Evolutionary conservation across 805 yeast species (phyloP), one percentile per base, ranked within the genome.

Genomic region (Peterozyma toletana): DNA sequence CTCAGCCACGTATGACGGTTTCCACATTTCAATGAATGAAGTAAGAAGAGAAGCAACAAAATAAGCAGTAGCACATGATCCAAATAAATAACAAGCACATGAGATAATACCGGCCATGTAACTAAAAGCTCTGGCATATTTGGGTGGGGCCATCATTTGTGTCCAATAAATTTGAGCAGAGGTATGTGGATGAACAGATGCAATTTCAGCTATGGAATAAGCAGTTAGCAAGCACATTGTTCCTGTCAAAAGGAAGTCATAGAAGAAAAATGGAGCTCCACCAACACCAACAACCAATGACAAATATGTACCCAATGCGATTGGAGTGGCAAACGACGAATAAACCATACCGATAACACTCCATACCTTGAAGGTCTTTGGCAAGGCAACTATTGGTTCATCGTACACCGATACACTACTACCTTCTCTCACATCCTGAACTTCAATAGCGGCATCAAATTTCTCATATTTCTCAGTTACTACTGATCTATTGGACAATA

Each of bases 111-210:
- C 27, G 4, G 27, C 4, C 4, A 21, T 21, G 7, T 21, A 21
- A 21, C 27, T 21, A 4, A 21, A 21, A 21, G 7, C 27, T 21
- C 27, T 4, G 27, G 27, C 27, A 21, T 21, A 21, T 21, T 21
- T 21, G 7, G 27, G 27, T 21, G 27, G 27, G 27, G 27, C 27
- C 27, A 21, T 21, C 27, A 21, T 21, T 21, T 21, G 27, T 21
- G 27, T 21, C 27, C 27, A 21, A 21, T 21, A 21, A 21, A 21
- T 21, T 21, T 21, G 27, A 7, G 27, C 27, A 5, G 27, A 21
- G 16, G 55, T 48, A 45, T 51, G 53, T 1, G 59, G 60, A 18
- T 47, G 54, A 11, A 58, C 59, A 18, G 55, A 51, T 5, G 56
- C 55, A n/a, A 55, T 33, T 41, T 57, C 61, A 14, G 40, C 30